Evolutionary conservation across 148 eudicot species (phyloP).

Genomic region (Silene uniflora): DNA sequence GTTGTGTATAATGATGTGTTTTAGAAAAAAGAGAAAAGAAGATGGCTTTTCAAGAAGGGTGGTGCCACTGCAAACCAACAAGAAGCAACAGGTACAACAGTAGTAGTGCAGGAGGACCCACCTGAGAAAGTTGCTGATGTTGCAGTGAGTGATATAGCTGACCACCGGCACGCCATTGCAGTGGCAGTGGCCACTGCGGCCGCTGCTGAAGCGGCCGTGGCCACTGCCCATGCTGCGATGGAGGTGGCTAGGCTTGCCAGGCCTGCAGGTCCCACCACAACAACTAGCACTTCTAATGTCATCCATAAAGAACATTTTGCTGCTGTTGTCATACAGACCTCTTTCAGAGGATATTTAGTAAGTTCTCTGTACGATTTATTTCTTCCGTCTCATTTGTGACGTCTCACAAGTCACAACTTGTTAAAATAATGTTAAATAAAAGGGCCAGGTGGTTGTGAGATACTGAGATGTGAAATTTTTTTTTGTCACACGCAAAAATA

Average conservation of each 20-base stretch:
- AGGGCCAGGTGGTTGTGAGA: too few relatives aligned
- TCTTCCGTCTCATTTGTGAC: neutral
- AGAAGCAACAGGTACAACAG: neutral
- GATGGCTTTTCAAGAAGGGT: slow-evolving; percentile 64
- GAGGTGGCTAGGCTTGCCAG: slow-evolving; percentile 38
- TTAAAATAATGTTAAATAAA: too few relatives aligned
- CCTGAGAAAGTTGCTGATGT: neutral
- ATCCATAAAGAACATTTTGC: slow-evolving; percentile 39
- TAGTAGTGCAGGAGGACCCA: slow-evolving; percentile 25
- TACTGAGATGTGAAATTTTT: too few relatives aligned
- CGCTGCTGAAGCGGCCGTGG: slow-evolving; percentile 52
- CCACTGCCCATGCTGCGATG: slow-evolving; percentile 41
- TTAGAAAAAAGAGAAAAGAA: slow-evolving; percentile 60
- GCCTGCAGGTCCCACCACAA: slow-evolving; percentile 18
- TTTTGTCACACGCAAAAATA: too few relatives aligned
- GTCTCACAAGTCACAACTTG: too few relatives aligned
- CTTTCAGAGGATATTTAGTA: slow-evolving; percentile 85
- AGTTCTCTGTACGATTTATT: neutral
- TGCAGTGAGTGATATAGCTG: slow-evolving; percentile 9
- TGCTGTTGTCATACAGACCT: slow-evolving; percentile 72
- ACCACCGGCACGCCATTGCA: slow-evolving; percentile 46
- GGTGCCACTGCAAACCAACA: neutral
- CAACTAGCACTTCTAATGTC: slow-evolving; percentile 18
- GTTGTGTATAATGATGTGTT: neutral
- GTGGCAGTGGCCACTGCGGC: slow-evolving; percentile 48